Percentiles rank a stretch among this genome's conserved stretches.
Evolutionary conservation across 2,329 filamentous ascomycete genomes (phyloP).

Genomic region (Xylaria sp.): DNA sequence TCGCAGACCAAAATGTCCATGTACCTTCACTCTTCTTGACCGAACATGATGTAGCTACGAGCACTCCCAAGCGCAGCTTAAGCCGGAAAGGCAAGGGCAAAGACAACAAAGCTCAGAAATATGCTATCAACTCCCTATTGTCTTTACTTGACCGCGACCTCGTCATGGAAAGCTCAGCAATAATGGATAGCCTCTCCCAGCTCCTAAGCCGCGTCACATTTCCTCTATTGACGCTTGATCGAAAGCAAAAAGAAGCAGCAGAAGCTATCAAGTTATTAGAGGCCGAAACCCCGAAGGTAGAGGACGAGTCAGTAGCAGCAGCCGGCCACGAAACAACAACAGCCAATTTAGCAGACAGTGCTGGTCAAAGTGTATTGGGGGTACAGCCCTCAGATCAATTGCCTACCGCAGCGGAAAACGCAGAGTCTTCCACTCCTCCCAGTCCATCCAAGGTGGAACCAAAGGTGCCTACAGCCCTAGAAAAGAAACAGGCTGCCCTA

Average conservation of each 20-base stretch:
- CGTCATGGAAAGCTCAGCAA: constrained; percentile 95
- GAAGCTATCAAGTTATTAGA: constrained; percentile 53
- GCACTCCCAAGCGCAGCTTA: constrained; percentile 78
- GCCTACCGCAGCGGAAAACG: constrained; percentile 28
- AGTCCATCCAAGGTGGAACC: constrained; percentile 47
- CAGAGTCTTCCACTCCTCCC: constrained; percentile 41
- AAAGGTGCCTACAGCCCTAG: constrained; percentile 52
- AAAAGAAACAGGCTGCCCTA: constrained; percentile 55
- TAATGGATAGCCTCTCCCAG: constrained; percentile 93
- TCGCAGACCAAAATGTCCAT: constrained; percentile 85
- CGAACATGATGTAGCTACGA: constrained; percentile 82
- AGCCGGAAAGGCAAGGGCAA: constrained; percentile 89
- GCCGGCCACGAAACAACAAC: constrained; percentile 23
- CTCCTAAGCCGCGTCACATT: constrained; percentile 88
- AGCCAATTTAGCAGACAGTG: constrained; percentile 25
- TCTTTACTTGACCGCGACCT: constrained; percentile 90
- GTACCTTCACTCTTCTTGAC: constrained; percentile 92
- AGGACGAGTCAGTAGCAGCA: constrained; percentile 35
- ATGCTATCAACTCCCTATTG: constrained; percentile 89
- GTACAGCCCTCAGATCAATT: constrained; percentile 40
- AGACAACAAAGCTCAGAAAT: constrained; percentile 85
- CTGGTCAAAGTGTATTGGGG: constrained; percentile 33
- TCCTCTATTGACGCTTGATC: constrained; percentile 83
- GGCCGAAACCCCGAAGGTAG: constrained; percentile 42
- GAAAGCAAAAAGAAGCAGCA: constrained; percentile 63